Base-by-base conservation (phyloP, 257 asterid genomes). In the Scutellaria minor region DNA sequence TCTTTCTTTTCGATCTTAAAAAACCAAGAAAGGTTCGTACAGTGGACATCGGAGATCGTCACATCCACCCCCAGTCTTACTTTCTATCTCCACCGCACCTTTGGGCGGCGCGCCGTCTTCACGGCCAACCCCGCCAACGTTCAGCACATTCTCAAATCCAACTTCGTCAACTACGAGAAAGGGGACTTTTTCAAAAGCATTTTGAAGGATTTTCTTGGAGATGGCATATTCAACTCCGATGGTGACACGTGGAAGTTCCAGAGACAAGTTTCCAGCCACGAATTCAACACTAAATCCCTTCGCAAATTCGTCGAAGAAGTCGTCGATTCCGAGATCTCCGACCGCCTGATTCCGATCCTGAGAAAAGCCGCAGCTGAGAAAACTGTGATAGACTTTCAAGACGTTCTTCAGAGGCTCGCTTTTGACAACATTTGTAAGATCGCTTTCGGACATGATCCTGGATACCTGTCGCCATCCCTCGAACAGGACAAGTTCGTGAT, bases 221-320 rank as follows among this genome's bases (percentile, higher is more conserved):
- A 75, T 9, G 89, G 89, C 1, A 82, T 85, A 7, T 85, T 85
- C 75, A 80, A 82, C 70, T 9, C 80, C 73, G 83, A 85, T 11
- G 89, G 89, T 1, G 77, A 80, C 0, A 75, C 6, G 5, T 85
- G 89, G 89, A 82, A 82, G 64, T 75, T 72, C 64, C 87, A 85
- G 77, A 52, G 89, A 45, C 83, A 85, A 61, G 77, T 85, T 5
- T 61, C 84, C 7, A 80, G 85, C 79, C 82, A 85, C 42, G 85
- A 80, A 40, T 85, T 82, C 79, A 85, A 70, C 79, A 75, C 85
- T 7, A 85, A 53, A n/a, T 85, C 85, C 0, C 78, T 85, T 0
- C 54, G 83, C 1, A 78, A 80, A 9, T 80, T 85, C 39, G 77
- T 85, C 35, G 79, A 59, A 12, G 42, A 46, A 10, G 87, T 71